Conservation (phyloP, 177 flowering plant genomes). For the Vitis hybrid region DNA sequence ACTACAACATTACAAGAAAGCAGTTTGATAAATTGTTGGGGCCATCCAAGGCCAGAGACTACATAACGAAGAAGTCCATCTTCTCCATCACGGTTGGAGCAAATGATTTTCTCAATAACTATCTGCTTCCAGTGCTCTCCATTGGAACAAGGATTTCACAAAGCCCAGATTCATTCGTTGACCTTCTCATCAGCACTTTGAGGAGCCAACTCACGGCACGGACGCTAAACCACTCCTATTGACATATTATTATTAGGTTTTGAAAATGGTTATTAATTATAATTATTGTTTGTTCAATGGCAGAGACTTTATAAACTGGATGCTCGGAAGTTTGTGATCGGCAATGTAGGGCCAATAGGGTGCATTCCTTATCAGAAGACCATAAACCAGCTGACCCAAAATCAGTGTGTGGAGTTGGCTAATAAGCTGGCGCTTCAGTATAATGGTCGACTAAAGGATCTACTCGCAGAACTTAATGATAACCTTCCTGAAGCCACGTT, state of each 20-base stretch:
- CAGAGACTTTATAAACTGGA: constrained; percentile 87
- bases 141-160: constrained; percentile 66
- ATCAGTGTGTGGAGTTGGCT: constrained; percentile 75
- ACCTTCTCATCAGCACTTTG: constrained; percentile 60
- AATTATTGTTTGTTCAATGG: not conserved
- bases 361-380: constrained; percentile 96
- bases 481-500: constrained; percentile 77
- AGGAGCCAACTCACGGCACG: constrained; percentile 72
- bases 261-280: not conserved
- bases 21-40: constrained; percentile 65
- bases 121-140: constrained; percentile 82
- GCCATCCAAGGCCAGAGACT: constrained; percentile 59
- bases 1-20: constrained; percentile 82
- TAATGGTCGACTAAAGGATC: constrained; percentile 64
- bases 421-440: constrained; percentile 76
- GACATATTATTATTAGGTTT: too few species aligned
- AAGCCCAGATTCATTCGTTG: constrained; percentile 66
- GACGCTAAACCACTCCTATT: not conserved
- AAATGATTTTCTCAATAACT: constrained; percentile 91
- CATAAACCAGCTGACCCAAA: constrained; percentile 51
- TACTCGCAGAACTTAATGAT: constrained; percentile 56
- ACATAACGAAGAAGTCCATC: constrained; percentile 61
- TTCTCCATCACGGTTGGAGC: constrained; percentile 88
- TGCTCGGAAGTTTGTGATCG: constrained; percentile 86
- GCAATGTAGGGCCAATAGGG: constrained; percentile 87